phyloP scores from a whole-genome alignment of 163 green algal species.

The Chlorella variabilis region DNA sequence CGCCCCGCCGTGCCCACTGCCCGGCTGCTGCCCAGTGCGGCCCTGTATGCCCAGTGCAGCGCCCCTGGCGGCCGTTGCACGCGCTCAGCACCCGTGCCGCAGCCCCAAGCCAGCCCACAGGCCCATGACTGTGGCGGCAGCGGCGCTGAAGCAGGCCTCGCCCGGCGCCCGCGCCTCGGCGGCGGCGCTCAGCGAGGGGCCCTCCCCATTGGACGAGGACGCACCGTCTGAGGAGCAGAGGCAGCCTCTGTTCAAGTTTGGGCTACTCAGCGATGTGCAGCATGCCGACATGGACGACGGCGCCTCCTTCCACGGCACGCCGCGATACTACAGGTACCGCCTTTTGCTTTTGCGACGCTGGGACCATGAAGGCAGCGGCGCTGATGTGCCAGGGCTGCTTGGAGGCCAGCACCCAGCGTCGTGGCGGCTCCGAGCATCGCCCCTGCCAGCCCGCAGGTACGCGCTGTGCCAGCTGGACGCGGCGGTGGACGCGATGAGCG shows the following conservation, averaged over 20 bases:
- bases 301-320: constrained; percentile 61
- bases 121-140: neutral
- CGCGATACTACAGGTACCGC: constrained; percentile 55
- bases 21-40: no score
- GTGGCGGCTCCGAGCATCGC: no score
- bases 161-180: no score
- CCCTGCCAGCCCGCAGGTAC: neutral
- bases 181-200: no score
- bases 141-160: no score
- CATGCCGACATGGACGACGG: constrained; percentile 76
- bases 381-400: constrained; percentile 36
- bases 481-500: constrained; percentile 58
- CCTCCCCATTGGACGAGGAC: no score
- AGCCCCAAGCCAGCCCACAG: neutral
- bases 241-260: constrained; percentile 55
- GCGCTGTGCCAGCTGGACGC: constrained; percentile 51
- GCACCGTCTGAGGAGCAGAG: no score
- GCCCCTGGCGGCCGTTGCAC: no score
- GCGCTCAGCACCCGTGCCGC: neutral
- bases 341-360: neutral
- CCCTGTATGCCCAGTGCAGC: no score
- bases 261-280: constrained; percentile 65
- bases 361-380: constrained; percentile 46
- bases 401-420: no score
- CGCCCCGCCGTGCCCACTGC: no score